phyloP scores from a whole-genome alignment of 2,329 filamentous ascomycete species.

The Penicillium vulpinum region DNA sequence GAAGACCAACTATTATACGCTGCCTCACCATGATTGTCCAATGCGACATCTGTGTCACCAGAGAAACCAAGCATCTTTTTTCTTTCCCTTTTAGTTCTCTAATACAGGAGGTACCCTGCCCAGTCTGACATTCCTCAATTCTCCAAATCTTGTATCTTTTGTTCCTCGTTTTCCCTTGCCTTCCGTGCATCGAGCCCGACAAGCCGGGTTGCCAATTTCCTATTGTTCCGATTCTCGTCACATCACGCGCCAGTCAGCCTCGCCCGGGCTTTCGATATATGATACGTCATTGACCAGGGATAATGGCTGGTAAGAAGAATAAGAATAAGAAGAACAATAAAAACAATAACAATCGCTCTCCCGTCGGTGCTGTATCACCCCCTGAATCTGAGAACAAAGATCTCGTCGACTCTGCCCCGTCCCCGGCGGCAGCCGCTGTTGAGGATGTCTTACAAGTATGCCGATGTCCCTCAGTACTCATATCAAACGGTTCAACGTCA shows the following conservation, averaged over 20 bases:
- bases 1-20: constrained; percentile 36
- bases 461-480: constrained; percentile 43
- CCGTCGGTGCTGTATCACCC: constrained; percentile 30
- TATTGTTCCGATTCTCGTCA: constrained; percentile 25
- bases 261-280: constrained; percentile 21
- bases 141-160: constrained; percentile 26
- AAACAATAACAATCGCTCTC: constrained; percentile 29
- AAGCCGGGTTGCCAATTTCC: constrained; percentile 27
- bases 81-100: constrained; percentile 29
- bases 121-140: constrained; percentile 20
- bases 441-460: constrained; percentile 48
- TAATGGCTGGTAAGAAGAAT: constrained; percentile 39
- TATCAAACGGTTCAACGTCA: constrained; percentile 46
- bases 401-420: constrained; percentile 26
- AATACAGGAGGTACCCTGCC: constrained; percentile 28
- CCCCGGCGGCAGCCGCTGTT: constrained; percentile 31
- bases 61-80: constrained; percentile 33
- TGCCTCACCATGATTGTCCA: constrained; percentile 35
- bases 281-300: constrained; percentile 35
- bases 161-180: constrained; percentile 23
- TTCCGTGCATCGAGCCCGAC: constrained; percentile 29
- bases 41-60: constrained; percentile 28
- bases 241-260: constrained; percentile 25
- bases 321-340: constrained; percentile 39
- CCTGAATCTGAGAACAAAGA: constrained; percentile 24